Evolutionary conservation across 73 alveolate species (phyloP).

Genomic region (Paramecium biaurelia): DNA sequence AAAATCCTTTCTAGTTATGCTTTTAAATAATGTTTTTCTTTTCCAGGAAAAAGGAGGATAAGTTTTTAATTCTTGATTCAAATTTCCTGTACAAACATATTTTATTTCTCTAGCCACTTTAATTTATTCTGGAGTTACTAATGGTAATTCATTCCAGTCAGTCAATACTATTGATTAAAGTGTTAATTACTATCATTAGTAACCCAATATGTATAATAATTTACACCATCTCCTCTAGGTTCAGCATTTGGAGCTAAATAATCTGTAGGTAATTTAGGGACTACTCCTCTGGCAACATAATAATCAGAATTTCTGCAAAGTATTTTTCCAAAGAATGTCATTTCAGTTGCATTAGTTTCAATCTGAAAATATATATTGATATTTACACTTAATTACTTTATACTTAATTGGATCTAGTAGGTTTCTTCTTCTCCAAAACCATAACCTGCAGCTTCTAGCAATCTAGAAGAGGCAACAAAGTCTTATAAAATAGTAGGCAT

Average conservation of each 20-base stretch:
- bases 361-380: constrained; percentile 46
- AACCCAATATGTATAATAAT: constrained; percentile 84
- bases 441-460: constrained; percentile 85
- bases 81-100: constrained; percentile 81
- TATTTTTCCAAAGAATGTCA: constrained; percentile 95
- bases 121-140: constrained; percentile 78
- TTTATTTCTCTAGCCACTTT: constrained; percentile 72
- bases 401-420: constrained; percentile 65
- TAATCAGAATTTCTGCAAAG: constrained; percentile 90
- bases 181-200: constrained; percentile 66
- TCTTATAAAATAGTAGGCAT: constrained; percentile 46
- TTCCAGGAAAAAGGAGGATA: constrained; percentile 90
- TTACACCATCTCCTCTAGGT: constrained; percentile 78
- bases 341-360: constrained; percentile 67
- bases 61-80: constrained; percentile 76
- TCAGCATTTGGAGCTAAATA: constrained; percentile 69
- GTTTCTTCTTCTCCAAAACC: constrained; percentile 89
- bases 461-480: constrained; percentile 67
- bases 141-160: constrained; percentile 85
- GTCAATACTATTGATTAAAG: constrained; percentile 62
- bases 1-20: constrained; percentile 92
- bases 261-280: constrained; percentile 82
- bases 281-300: constrained; percentile 89
- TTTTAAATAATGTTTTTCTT: constrained; percentile 92
- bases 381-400: constrained; percentile 46